Percentiles rank a stretch among this genome's conserved stretches.
Evolutionary conservation across 257 asterid genomes (phyloP).

Genomic region (Henckelia pumila): DNA sequence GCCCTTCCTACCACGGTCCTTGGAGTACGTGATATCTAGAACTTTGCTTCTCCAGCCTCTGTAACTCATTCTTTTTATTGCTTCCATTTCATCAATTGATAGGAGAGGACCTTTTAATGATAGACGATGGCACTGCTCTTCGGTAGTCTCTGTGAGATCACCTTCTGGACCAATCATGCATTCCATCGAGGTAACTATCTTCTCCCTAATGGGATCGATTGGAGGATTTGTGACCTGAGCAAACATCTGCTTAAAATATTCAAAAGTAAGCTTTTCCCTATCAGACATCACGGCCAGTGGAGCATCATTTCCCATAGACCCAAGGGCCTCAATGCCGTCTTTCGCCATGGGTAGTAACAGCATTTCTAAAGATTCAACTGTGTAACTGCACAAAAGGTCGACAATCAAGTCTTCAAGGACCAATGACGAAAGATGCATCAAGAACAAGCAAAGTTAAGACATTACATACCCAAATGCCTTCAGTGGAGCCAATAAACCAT

Average conservation of each 20-base stretch:
- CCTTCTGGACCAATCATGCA: slow-evolving; percentile 99
- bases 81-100: slow-evolving; percentile 85
- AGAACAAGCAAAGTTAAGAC: slow-evolving; percentile 12
- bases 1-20: slow-evolving; percentile 70
- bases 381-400: slow-evolving; percentile 58
- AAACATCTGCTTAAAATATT: slow-evolving; percentile 98
- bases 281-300: slow-evolving; percentile 97
- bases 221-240: slow-evolving; percentile 99
- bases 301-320: slow-evolving; percentile 99
- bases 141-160: slow-evolving; percentile 96
- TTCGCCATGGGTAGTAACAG: slow-evolving; percentile 94
- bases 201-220: slow-evolving; percentile 95
- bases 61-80: slow-evolving; percentile 84
- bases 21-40: slow-evolving; percentile 81
- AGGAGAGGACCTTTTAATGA: slow-evolving; percentile 90
- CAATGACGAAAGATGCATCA: neutral
- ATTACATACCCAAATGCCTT: slow-evolving; percentile 90
- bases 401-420: slow-evolving; percentile 14
- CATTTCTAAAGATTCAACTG: slow-evolving; percentile 92
- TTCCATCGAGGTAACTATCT: slow-evolving; percentile 95
- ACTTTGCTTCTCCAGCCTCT: slow-evolving; percentile 97
- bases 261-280: slow-evolving; percentile 90
- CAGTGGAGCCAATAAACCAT: slow-evolving; percentile 82
- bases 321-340: slow-evolving; percentile 96
- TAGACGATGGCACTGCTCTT: slow-evolving; percentile 93